These are phyloP conservation scores for Knoxdaviesia capensis DNA, from an alignment of 2,329 filamentous ascomycete genomes.

Conservation along the genomic window DNA sequence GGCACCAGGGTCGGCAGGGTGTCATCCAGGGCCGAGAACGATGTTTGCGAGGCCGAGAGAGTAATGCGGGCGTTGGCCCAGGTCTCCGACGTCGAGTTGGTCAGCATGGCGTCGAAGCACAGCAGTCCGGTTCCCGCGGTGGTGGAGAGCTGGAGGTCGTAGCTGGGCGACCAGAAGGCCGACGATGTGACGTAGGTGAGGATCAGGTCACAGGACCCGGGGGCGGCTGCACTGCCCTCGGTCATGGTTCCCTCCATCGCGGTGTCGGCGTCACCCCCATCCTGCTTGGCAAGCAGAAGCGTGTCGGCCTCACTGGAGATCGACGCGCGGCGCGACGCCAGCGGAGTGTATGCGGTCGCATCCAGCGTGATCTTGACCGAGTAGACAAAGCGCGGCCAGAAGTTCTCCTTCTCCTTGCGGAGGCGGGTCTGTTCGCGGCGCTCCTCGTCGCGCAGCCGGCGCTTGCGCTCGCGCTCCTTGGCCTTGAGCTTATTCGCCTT, in stretches of 20 bases:
- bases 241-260: conserved; percentile 4
- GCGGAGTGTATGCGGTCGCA: conserved; percentile 18
- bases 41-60: conserved; percentile 42
- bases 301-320: conserved; percentile 31
- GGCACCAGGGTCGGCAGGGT: conserved; percentile 30
- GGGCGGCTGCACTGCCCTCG: neutral
- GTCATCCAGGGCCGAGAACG: conserved; percentile 33
- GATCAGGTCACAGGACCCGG: conserved; percentile 21
- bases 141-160: conserved; percentile 41
- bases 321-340: conserved; percentile 27
- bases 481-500: conserved; percentile 16
- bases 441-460: conserved; percentile 13
- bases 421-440: conserved; percentile 23
- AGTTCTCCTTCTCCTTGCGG: conserved; percentile 19
- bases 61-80: conserved; percentile 40
- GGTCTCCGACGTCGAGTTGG: conserved; percentile 41
- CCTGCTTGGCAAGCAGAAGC: conserved; percentile 19
- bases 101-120: conserved; percentile 41
- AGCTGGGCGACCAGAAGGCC: conserved; percentile 39
- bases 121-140: conserved; percentile 28
- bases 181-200: conserved; percentile 38
- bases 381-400: conserved; percentile 30
- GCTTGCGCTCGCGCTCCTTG: neutral
- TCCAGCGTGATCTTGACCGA: conserved; percentile 30
- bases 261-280: conserved; percentile 15